Percentiles rank a stretch among this genome's conserved stretches.
Evolutionary conservation across 2,329 filamentous ascomycete species (phyloP).

Genomic region (Tolypocladium endophyticum): DNA sequence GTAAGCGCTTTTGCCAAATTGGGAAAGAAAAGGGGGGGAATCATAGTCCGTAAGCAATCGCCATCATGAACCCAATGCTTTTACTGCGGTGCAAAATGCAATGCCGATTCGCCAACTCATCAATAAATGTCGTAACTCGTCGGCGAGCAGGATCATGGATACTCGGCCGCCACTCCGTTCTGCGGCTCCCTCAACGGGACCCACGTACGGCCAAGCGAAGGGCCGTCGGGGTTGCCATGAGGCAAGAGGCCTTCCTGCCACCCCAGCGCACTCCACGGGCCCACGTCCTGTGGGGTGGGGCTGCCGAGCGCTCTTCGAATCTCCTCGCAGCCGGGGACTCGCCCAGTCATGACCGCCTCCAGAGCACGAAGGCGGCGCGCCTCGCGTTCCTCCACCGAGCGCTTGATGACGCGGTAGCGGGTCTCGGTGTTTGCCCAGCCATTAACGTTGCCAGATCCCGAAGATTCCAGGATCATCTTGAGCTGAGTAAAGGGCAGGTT

Average conservation of each 20-base stretch:
- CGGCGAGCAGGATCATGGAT: slow-evolving; percentile 15
- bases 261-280: slow-evolving; percentile 35
- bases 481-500: slow-evolving; percentile 60
- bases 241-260: slow-evolving; percentile 35
- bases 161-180: slow-evolving; percentile 14
- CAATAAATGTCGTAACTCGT: slow-evolving; percentile 8
- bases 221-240: slow-evolving; percentile 28
- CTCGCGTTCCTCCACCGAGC: slow-evolving; percentile 48
- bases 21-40: neutral
- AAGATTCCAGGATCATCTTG: slow-evolving; percentile 53
- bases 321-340: slow-evolving; percentile 21
- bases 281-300: slow-evolving; percentile 26
- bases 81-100: slow-evolving; percentile 10
- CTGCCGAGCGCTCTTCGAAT: slow-evolving; percentile 26
- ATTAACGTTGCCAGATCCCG: slow-evolving; percentile 37
- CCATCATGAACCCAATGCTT: slow-evolving; percentile 4
- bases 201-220: slow-evolving; percentile 33
- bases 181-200: slow-evolving; percentile 21
- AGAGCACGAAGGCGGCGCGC: slow-evolving; percentile 36
- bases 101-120: slow-evolving; percentile 8
- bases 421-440: slow-evolving; percentile 38
- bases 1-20: neutral
- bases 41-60: neutral
- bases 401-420: slow-evolving; percentile 36
- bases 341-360: slow-evolving; percentile 27